Evolutionary conservation across 192 early-diverging fungal genomes (phyloP), one percentile per base, ranked within the genome.

Genomic region (Lobulomyces angularis): DNA sequence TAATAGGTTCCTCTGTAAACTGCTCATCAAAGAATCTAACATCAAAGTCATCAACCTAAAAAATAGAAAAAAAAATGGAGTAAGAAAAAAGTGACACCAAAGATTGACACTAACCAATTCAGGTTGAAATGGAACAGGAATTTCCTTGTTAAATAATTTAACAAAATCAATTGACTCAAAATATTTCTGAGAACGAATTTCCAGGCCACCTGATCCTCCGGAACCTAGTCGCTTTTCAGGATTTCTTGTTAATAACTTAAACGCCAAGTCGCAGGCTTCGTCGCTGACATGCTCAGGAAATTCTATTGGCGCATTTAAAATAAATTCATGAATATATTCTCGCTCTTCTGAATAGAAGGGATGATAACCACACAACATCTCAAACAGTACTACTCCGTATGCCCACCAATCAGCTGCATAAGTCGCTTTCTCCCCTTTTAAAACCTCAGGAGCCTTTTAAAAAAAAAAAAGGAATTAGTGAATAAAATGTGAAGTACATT

Each of bases 351-450:
- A 43, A 38, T 71, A 63, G 50, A 71, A 71, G 6, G 69, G 69
- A 46, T 71, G 69, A 37, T 45, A 63, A 14, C 53, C 69, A 43
- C 62, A 71, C 14, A 71, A 46, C 69, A 71, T 70, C 37, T 75
- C 70, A 49, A 62, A 75, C 9, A 64, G 1, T 8, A 75, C 59
- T 0, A 72, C 60, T 17, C 71, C 71, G 14, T 56, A 61, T 0
- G 71, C 71, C 71, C 71, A 75, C 50, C 69, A 71, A 35, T 75
- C 71, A 26, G 61, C 53, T 9, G 66, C 54, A 32, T 44, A 64
- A 20, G 61, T 52, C 37, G 65, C 43, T 6, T 50, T 50, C 27
- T 46, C 43, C 22, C 65, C 70, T 19, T 56, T 23, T 24, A 74
- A 33, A 23, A 74, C 57, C 48, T 75, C 71, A 26, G 71, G 71